phyloP scores from a whole-genome alignment of 2,329 filamentous ascomycete genomes.

The Cladophialophora bantiana region DNA sequence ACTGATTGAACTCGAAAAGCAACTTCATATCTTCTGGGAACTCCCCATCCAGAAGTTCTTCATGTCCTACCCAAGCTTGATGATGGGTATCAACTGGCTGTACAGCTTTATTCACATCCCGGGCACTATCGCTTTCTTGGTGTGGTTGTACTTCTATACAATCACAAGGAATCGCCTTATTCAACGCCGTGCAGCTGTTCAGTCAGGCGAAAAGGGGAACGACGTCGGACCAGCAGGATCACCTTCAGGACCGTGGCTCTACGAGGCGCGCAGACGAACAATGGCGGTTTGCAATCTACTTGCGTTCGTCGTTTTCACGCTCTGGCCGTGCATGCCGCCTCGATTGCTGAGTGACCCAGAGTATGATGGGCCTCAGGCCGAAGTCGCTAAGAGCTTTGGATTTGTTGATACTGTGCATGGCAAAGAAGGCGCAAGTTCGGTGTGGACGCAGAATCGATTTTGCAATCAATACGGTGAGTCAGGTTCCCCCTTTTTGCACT shows the following conservation, averaged over 20 bases:
- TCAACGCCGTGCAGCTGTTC: constrained; percentile 50
- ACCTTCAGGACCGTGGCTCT: constrained; percentile 59
- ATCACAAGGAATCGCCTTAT: constrained; percentile 64
- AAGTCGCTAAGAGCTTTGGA: constrained; percentile 65
- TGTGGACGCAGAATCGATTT: constrained; percentile 76
- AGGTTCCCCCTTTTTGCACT: not conserved
- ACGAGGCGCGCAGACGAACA: constrained; percentile 62
- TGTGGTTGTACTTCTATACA: constrained; percentile 73
- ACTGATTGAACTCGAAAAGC: constrained; percentile 70
- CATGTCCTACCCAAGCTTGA: constrained; percentile 60
- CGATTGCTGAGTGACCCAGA: constrained; percentile 61
- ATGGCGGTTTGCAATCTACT: constrained; percentile 66
- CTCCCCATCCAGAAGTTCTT: constrained; percentile 66
- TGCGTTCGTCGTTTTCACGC: constrained; percentile 65
- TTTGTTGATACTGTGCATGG: constrained; percentile 68
- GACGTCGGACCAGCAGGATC: constrained; percentile 47
- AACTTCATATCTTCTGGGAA: constrained; percentile 70
- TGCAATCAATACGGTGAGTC: constrained; percentile 73
- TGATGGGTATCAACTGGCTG: constrained; percentile 74
- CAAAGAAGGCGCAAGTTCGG: constrained; percentile 66
- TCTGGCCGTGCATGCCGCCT: constrained; percentile 68
- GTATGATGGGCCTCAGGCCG: constrained; percentile 63
- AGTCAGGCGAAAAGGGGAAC: constrained; percentile 27
- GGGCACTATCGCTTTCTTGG: constrained; percentile 73
- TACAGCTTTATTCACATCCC: constrained; percentile 83